Conservation (phyloP, 2,329 filamentous ascomycete species). For the Aspergillus felis region DNA sequence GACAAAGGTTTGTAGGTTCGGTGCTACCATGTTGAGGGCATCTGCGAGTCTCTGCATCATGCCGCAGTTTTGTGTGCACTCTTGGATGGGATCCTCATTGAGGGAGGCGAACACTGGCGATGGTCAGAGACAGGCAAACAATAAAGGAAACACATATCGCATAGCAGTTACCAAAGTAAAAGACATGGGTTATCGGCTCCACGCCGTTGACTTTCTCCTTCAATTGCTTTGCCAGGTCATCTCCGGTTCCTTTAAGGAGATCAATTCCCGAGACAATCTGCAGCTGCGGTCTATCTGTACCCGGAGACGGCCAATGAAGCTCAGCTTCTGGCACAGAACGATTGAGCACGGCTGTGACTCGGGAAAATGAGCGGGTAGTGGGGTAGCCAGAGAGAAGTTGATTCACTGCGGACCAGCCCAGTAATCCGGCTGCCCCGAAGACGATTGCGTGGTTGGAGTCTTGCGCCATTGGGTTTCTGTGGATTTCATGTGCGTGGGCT, state of each 20-base stretch:
- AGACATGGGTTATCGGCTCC: slow-evolving; percentile 39
- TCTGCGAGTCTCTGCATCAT: slow-evolving; percentile 38
- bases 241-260: slow-evolving; percentile 9
- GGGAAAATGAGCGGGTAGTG: slow-evolving; percentile 26
- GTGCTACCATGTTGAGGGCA: slow-evolving; percentile 25
- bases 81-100: slow-evolving; percentile 17
- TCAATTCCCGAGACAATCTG: slow-evolving; percentile 30
- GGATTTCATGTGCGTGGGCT: no score
- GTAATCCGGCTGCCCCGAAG: slow-evolving; percentile 41
- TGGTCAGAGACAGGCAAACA: neutral
- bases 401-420: slow-evolving; percentile 41
- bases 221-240: slow-evolving; percentile 20
- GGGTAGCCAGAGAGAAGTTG: slow-evolving; percentile 36
- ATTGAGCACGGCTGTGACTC: slow-evolving; percentile 40
- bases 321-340: slow-evolving; percentile 31
- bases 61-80: no score
- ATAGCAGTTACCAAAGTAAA: slow-evolving; percentile 31
- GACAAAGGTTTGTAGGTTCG: slow-evolving; percentile 28
- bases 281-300: slow-evolving; percentile 20
- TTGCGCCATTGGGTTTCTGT: no score
- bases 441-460: slow-evolving; percentile 31
- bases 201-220: slow-evolving; percentile 33
- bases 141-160: no score
- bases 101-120: slow-evolving; percentile 16
- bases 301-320: slow-evolving; percentile 28